These are phyloP conservation scores for Neurospora tetrasperma DNA, from an alignment of 495 filamentous ascomycete genomes.

Conservation along the genomic window DNA sequence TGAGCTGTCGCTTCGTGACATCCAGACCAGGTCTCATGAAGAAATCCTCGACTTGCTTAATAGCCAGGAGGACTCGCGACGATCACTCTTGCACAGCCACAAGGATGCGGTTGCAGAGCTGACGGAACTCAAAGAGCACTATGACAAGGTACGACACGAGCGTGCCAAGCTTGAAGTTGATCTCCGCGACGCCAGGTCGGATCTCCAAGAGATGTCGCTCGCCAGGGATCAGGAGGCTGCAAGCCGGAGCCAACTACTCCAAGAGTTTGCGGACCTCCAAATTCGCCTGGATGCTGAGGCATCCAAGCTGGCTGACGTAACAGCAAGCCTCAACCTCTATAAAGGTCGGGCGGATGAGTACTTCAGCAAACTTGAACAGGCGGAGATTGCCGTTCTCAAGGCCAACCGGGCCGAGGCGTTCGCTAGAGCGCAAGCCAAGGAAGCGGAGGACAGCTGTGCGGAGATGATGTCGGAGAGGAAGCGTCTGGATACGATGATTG, in stretches of 20 bases:
- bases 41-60: slow-evolving; percentile 91
- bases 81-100: slow-evolving; percentile 70
- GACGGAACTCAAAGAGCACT: slow-evolving; percentile 71
- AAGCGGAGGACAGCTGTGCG: slow-evolving; percentile 85
- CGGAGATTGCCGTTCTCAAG: slow-evolving; percentile 90
- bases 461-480: slow-evolving; percentile 87
- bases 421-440: slow-evolving; percentile 74
- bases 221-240: slow-evolving; percentile 75
- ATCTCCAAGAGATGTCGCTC: slow-evolving; percentile 66
- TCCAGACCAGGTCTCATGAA: slow-evolving; percentile 89
- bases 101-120: slow-evolving; percentile 79
- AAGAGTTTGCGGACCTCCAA: slow-evolving; percentile 90
- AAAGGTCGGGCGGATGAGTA: slow-evolving; percentile 93
- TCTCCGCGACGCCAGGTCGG: slow-evolving; percentile 71
- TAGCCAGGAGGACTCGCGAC: slow-evolving; percentile 82
- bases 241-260: slow-evolving; percentile 75
- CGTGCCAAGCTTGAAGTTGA: slow-evolving; percentile 78
- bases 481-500: slow-evolving; percentile 76
- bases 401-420: slow-evolving; percentile 88
- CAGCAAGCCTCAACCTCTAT: slow-evolving; percentile 76
- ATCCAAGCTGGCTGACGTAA: slow-evolving; percentile 74
- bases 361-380: slow-evolving; percentile 94
- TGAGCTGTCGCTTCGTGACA: slow-evolving; percentile 81
- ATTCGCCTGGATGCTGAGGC: slow-evolving; percentile 85
- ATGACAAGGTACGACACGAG: slow-evolving; percentile 73